Conservation (phyloP, 441 rosid genomes). For the Pelargonium fulgidum region DNA sequence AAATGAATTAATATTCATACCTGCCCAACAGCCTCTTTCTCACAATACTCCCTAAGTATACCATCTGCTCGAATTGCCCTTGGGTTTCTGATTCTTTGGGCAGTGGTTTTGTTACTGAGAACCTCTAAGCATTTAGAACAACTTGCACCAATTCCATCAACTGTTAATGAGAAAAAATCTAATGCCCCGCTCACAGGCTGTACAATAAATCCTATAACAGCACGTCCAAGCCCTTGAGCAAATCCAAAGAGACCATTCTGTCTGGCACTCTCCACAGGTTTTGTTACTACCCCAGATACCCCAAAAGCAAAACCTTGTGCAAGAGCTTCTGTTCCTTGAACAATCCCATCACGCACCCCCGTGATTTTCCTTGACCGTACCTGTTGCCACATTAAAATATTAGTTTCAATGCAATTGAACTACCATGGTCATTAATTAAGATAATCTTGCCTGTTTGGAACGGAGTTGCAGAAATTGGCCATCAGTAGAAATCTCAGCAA, state of each 20-base stretch:
- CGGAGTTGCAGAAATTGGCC: constrained; percentile 92
- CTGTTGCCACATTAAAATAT: constrained; percentile 35
- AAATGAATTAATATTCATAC: constrained; percentile 28
- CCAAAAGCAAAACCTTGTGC: constrained; percentile 99
- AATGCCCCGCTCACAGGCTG: constrained; percentile 98
- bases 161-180: constrained; percentile 92
- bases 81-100: constrained; percentile 84
- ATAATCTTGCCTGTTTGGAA: constrained; percentile 70
- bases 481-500: constrained; percentile 98
- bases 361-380: constrained; percentile 91
- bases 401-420: constrained; percentile 13
- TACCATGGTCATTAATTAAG: constrained; percentile 6
- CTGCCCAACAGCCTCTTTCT: constrained; percentile 94
- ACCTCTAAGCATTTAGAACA: constrained; percentile 86
- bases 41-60: constrained; percentile 73
- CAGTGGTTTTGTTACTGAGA: constrained; percentile 53
- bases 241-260: constrained; percentile 85
- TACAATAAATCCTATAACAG: constrained; percentile 73
- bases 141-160: constrained; percentile 95
- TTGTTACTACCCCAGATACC: constrained; percentile 91
- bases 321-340: constrained; percentile 97
- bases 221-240: constrained; percentile 96
- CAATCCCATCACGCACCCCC: constrained; percentile 90
- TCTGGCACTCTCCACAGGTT: constrained; percentile 93
- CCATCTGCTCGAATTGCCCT: constrained; percentile 79